Base-by-base conservation (phyloP, 1,284 basidiomycete genomes). In the Ganoderma resinaceum region DNA sequence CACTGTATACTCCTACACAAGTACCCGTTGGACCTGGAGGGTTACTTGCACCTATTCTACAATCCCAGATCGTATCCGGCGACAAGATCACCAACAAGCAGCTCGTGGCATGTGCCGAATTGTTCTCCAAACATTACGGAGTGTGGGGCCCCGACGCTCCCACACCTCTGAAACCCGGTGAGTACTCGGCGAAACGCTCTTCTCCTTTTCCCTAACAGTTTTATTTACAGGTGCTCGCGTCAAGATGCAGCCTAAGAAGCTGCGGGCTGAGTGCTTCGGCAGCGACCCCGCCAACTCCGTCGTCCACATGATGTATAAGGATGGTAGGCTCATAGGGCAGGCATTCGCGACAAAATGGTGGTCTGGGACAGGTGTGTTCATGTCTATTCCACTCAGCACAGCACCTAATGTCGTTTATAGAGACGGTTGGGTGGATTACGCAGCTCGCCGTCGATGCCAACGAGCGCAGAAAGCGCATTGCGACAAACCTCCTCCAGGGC, bases 111-210 rank as follows among this genome's bases (percentile, higher is more conserved):
- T 74, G 70, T 40, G 70, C 73, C 4, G 9, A 43, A 14, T 62
- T 74, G 7, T 74, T 73, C 67, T 71, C 65, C 42, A 40, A 62
- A 4, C 61, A 74, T 57, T 73, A 74, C 23, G 72, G 73, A 0
- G 43, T 73, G 1, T 74, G 72, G 73, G 72, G 63, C 0, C 20
- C 49, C 1, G 12, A 55, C 9, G 71, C 63, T 2, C 46, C 62
- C 5, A 8, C 57, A n/a, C 69, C 71, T 0, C 26, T 71, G 35
- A 65, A 62, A 40, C 60, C 71, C 4, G 68, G 71, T 70, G 43
- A 49, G 68, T 23, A 18, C 6, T 59, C 49, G 46, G 16, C 31
- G 8, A 29, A 11, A 18, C 49, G n/a, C 31, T n/a, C 29, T 58
- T 40, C 9, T 20, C 53, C 35, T 9, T 26, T 18, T n/a, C 23